Evolutionary conservation across 2,329 filamentous ascomycete genomes (phyloP).

Genomic region (Epicoccum nigrum): DNA sequence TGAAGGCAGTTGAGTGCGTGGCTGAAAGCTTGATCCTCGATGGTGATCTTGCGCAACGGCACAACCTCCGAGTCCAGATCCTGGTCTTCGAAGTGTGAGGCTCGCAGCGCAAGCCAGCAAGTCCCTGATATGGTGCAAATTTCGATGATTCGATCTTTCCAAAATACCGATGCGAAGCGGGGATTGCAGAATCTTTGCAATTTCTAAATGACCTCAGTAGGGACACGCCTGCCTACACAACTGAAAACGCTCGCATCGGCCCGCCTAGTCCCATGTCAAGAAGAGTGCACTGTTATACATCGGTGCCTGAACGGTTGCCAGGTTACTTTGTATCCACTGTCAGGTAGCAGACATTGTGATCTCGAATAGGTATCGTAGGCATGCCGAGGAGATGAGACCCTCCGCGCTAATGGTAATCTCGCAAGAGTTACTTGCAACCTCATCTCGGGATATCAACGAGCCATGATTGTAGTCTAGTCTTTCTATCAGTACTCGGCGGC

Average conservation of each 20-base stretch:
- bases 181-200: constrained; percentile 19
- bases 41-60: constrained; percentile 36
- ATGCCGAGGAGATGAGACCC: too few relatives aligned
- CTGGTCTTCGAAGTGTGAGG: constrained; percentile 19
- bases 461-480: constrained; percentile 3
- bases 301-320: constrained; percentile 8
- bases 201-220: constrained; percentile 1
- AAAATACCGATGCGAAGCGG: constrained; percentile 10
- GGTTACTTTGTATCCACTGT: too few relatives aligned
- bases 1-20: constrained; percentile 31
- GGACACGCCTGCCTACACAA: constrained; percentile 2
- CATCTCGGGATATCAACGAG: constrained; percentile 1
- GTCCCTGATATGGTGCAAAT: constrained; percentile 15
- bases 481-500: constrained; percentile 5
- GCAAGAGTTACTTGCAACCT: background rate
- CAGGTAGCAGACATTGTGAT: too few relatives aligned
- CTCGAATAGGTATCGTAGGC: too few relatives aligned
- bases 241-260: constrained; percentile 13
- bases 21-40: constrained; percentile 31
- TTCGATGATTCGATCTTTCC: constrained; percentile 14
- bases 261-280: constrained; percentile 7
- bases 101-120: constrained; percentile 11
- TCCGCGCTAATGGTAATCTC: constrained; percentile 9
- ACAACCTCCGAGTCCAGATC: constrained; percentile 27
- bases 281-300: constrained; percentile 1